Evolutionary conservation across 2,329 filamentous ascomycete genomes (phyloP).

Genomic region (Biscogniauxia marginata): DNA sequence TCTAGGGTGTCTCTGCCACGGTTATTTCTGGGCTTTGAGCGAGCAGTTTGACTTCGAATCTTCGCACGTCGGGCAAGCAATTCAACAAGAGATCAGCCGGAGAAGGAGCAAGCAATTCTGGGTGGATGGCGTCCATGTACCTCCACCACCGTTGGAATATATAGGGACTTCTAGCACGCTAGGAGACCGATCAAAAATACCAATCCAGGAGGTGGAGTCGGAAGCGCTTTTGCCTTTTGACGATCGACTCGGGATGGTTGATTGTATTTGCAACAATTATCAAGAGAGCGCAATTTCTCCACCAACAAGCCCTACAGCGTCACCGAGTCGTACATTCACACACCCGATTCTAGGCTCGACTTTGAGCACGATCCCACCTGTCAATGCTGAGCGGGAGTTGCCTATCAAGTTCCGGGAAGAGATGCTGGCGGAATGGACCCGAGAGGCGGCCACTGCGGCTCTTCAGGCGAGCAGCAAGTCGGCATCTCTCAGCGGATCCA

Average conservation of each 20-base stretch:
- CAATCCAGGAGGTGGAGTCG: constrained; percentile 54
- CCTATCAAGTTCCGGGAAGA: constrained; percentile 68
- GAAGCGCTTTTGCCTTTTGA: constrained; percentile 74
- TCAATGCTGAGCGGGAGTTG: constrained; percentile 52
- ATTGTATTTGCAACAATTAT: constrained; percentile 72
- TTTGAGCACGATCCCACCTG: constrained; percentile 39
- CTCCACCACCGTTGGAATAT: constrained; percentile 61
- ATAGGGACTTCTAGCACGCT: constrained; percentile 55
- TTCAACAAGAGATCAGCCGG: constrained; percentile 73
- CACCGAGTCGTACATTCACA: constrained; percentile 63
- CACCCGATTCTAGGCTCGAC: constrained; percentile 59
- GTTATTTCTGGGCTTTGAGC: constrained; percentile 80
- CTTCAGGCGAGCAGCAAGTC: constrained; percentile 69
- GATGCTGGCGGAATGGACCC: constrained; percentile 78
- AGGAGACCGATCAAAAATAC: constrained; percentile 44
- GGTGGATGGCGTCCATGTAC: constrained; percentile 72
- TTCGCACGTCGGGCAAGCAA: constrained; percentile 65
- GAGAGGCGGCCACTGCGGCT: constrained; percentile 67
- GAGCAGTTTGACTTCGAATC: constrained; percentile 76
- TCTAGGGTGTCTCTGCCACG: constrained; percentile 80
- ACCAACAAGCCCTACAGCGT: constrained; percentile 66
- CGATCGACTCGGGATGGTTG: constrained; percentile 68
- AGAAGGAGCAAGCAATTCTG: constrained; percentile 75
- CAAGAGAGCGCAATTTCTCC: constrained; percentile 60
- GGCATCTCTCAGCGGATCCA: constrained; percentile 74